Conservation (phyloP, 164 flowering plant genomes). For the Malania oleifera region DNA sequence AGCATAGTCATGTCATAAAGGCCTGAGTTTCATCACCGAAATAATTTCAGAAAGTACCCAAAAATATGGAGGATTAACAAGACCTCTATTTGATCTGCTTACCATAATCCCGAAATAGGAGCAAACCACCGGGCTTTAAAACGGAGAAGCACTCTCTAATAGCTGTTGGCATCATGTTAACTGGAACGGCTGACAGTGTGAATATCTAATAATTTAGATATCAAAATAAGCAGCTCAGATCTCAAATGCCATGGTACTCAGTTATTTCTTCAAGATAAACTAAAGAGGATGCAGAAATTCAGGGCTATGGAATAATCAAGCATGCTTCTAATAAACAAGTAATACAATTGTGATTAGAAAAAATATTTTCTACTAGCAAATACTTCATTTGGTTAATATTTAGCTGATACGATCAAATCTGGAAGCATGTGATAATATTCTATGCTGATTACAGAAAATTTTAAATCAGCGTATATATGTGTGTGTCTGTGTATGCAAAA, state of each 20-base stretch:
- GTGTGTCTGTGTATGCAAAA: no score
- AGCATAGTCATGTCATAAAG: constrained; percentile 98
- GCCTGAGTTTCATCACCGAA: constrained; percentile 35
- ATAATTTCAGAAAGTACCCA: background rate
- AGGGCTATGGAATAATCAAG: no score
- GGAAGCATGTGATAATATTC: no score
- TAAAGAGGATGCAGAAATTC: no score
- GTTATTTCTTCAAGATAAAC: no score
- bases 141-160: constrained; percentile 59
- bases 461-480: no score
- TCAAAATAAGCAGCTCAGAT: background rate
- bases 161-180: constrained; percentile 48
- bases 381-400: no score
- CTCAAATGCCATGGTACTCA: background rate
- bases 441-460: no score
- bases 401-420: no score
- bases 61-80: background rate
- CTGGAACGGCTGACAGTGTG: constrained; percentile 74
- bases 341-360: no score
- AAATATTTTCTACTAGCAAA: no score
- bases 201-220: constrained; percentile 53
- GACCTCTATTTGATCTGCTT: constrained; percentile 13
- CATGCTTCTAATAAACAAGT: no score
- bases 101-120: constrained; percentile 91
- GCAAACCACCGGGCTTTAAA: constrained; percentile 74